Evolutionary conservation across 257 asterid genomes (phyloP).

Genomic region (Jacaranda mimosifolia): DNA sequence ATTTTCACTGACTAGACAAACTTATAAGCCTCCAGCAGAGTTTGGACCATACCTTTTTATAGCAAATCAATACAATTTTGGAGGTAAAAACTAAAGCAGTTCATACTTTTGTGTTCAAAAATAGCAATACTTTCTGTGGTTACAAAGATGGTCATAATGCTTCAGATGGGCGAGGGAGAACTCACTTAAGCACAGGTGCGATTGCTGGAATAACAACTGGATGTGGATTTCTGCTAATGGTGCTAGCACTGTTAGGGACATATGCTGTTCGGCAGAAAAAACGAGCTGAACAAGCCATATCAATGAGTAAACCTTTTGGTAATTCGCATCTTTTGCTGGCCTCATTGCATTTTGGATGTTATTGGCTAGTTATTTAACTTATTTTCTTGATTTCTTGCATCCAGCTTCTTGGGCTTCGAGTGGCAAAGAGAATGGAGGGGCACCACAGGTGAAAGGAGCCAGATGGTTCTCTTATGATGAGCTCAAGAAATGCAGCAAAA

Average conservation of each 20-base stretch:
- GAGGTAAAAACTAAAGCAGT: slow-evolving; percentile 49
- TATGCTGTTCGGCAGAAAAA: slow-evolving; percentile 81
- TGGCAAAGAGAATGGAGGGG: slow-evolving; percentile 86
- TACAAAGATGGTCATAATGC: neutral
- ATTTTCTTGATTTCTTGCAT: slow-evolving; percentile 27
- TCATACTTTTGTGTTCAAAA: neutral
- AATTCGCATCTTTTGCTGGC: slow-evolving; percentile 18
- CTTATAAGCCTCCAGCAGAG: slow-evolving; percentile 81
- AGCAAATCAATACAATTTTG: slow-evolving; percentile 72
- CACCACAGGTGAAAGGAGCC: slow-evolving; percentile 95
- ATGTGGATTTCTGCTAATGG: slow-evolving; percentile 62
- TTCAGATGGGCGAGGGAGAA: slow-evolving; percentile 56
- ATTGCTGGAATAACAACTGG: slow-evolving; percentile 73
- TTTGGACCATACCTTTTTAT: slow-evolving; percentile 92
- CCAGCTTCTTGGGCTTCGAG: slow-evolving; percentile 93
- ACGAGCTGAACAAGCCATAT: slow-evolving; percentile 88
- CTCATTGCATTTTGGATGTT: neutral
- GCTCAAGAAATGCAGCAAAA: slow-evolving; percentile 80
- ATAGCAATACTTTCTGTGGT: too few species aligned
- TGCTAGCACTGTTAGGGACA: slow-evolving; percentile 67
- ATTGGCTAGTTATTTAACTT: neutral
- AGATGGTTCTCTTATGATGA: slow-evolving; percentile 95
- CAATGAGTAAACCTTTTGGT: slow-evolving; percentile 90
- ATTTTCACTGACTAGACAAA: slow-evolving; percentile 80
- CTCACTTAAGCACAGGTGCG: slow-evolving; percentile 55